Base-by-base conservation (phyloP, 768 basidiomycete genomes). In the Naganishia antarctica region DNA sequence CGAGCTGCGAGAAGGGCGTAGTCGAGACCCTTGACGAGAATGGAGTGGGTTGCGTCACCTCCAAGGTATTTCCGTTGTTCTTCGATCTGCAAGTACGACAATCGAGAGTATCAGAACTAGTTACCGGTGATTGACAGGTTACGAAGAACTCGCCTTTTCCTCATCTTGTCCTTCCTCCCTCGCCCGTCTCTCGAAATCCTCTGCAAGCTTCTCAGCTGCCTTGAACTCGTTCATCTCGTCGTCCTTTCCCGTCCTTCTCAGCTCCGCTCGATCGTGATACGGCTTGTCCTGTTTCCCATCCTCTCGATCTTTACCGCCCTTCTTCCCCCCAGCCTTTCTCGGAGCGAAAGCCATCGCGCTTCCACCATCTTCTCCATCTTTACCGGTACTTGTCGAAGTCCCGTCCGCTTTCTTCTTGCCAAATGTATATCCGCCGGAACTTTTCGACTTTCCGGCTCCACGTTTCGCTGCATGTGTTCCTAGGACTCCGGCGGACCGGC, bases 11-110 rank as follows among this genome's bases (percentile, higher is more conserved):
- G 81, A 7, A 96, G 83, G 0, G 90, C 87, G 68, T 87, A 82
- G 73, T 97, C 93, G 48, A 97, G 85, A 65, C 79, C 79, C 72
- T 91, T 94, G 44, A 92, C 89, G 12, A 92, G 84, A 63, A 92
- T 83, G 12, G 89, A 86, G 74, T 93, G 91, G 64, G 88, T 83
- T 44, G 85, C 84, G 74, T 94, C 90, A 40, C 90, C 89, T 18
- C 90, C 90, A 5, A 91, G 83, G 63, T 88, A 89, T 63, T 81
- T 81, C 37, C 91, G 81, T 72, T 90, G 83, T 60, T 84, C 82
- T 61, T 89, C 88, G 18, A 90, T 80, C 87, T 89, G 47, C 18
- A n/a, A n/a, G n/a, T n/a, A n/a, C 61, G 47, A 18, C 59, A 62
- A 43, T 48, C n/a, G n/a, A n/a, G n/a, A n/a, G n/a, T n/a, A n/a